Percentiles rank a stretch among this genome's conserved stretches.
These are phyloP conservation scores for Trichoderma citrinoviride DNA, from an alignment of 2,329 filamentous ascomycete genomes.

Conservation along the genomic window DNA sequence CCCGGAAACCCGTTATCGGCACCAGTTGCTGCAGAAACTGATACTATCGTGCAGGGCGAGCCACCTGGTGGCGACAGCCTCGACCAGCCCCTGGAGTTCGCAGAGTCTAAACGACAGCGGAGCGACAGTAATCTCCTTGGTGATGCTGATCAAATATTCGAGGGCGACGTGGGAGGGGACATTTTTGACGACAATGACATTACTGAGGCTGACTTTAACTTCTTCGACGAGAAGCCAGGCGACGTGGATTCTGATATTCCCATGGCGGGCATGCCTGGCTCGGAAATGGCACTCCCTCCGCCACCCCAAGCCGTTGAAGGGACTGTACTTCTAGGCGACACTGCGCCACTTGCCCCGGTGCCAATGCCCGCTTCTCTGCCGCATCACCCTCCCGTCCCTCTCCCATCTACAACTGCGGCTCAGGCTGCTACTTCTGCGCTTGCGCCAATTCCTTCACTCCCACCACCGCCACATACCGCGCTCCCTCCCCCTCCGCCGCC, in stretches of 20 bases:
- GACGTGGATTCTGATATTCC: slow-evolving; percentile 40
- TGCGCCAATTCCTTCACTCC: background rate
- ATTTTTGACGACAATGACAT: slow-evolving; percentile 71
- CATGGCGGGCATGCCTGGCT: slow-evolving; percentile 28
- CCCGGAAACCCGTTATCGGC: slow-evolving; percentile 47
- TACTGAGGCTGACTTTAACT: slow-evolving; percentile 82
- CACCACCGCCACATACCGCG: background rate
- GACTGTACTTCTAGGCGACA: slow-evolving; percentile 20
- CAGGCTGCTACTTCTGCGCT: background rate
- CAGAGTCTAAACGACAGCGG: slow-evolving; percentile 47
- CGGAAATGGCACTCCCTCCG: slow-evolving; percentile 22
- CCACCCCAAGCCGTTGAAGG: slow-evolving; percentile 25
- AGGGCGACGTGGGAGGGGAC: slow-evolving; percentile 66
- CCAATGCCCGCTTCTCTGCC: background rate
- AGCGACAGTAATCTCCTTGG: slow-evolving; percentile 42
- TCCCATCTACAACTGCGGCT: background rate
- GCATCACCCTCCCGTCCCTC: slow-evolving; percentile 13
- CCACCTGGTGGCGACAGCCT: slow-evolving; percentile 27
- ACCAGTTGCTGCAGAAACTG: slow-evolving; percentile 33
- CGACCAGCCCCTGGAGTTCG: slow-evolving; percentile 33
- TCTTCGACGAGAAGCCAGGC: slow-evolving; percentile 66
- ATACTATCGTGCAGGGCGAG: slow-evolving; percentile 27
- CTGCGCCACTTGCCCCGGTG: slow-evolving; percentile 18
- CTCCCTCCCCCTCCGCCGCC: slow-evolving; percentile 16
- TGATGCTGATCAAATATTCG: slow-evolving; percentile 62